Evolutionary conservation across 176 grass and related monocot genomes (phyloP), one percentile per base, ranked within the genome.

Genomic region (Carex pumila): DNA sequence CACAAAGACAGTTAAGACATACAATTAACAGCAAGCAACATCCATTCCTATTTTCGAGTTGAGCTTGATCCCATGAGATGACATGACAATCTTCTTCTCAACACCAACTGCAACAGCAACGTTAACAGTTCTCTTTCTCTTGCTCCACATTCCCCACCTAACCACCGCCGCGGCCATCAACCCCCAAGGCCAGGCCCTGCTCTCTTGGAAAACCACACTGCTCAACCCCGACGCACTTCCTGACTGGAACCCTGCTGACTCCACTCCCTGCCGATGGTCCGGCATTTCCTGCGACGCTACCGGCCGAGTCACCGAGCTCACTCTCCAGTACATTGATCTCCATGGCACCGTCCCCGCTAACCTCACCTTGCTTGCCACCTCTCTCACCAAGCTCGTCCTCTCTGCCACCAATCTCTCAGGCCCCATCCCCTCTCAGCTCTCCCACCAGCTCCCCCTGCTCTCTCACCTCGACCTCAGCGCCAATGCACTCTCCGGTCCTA

Each of bases 331-430:
- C 50, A 84, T 88, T 1, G 90, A 91, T 80, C 84, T 97, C 18
- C 88, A 72, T 56, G 94, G 94, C 57, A 73, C 85, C 52, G 78
- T 88, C 4, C 94, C 94, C 4, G 14, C 71, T 21, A 86, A 91
- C 64, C 56, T 97, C 22, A 85, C 81, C 6, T 75, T 80, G 5
- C 63, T 94, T 53, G 84, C 80, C 61, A 49, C 86, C 41, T 90
- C 94, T 37, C 85, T 97, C 13, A 31, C 85, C 31, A 86, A 82
- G 2, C 85, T 97, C 12, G 87, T 89, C 43, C 94, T 97, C 80
- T 67, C 92, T 12, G 88, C 87, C 17, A 83, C 94, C 13, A 97
- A 97, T 47, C 90, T 97, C 2, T 85, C 94, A 0, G 94, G 94
- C 0, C 79, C 88, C 3, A 94, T 97, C 39, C 94, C 94, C 21